Percentiles rank a stretch among this genome's conserved stretches.
Evolutionary conservation across 495 filamentous ascomycete species (phyloP).

Genomic region (Xylaria castorea): DNA sequence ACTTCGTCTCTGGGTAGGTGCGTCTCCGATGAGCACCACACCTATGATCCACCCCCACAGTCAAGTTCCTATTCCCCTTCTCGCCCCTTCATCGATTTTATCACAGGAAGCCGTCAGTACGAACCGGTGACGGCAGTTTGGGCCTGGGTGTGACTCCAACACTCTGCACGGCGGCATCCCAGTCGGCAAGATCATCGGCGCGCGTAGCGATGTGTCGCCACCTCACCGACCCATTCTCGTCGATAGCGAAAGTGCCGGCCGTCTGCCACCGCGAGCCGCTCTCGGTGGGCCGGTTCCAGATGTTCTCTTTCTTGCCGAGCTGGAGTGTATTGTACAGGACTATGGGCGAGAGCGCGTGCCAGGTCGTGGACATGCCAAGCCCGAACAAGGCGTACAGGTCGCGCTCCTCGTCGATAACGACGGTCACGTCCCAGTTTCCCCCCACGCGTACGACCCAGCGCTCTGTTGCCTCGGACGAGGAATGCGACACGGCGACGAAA

Average conservation of each 20-base stretch:
- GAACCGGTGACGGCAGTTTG: constrained; percentile 20
- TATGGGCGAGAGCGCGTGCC: constrained; percentile 57
- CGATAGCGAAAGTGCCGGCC: constrained; percentile 62
- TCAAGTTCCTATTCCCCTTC: neutral
- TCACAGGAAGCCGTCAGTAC: constrained; percentile 27
- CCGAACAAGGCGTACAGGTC: constrained; percentile 62
- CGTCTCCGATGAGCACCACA: neutral
- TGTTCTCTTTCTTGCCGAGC: constrained; percentile 59
- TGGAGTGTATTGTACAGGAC: constrained; percentile 54
- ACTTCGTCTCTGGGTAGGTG: neutral
- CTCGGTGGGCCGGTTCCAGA: constrained; percentile 62
- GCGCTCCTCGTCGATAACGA: constrained; percentile 61
- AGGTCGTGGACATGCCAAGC: constrained; percentile 56
- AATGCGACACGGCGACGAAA: constrained; percentile 67
- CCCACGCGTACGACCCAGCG: constrained; percentile 61
- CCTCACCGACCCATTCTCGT: constrained; percentile 54
- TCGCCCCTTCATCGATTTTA: neutral
- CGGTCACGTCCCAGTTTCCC: constrained; percentile 57
- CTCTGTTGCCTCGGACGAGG: constrained; percentile 55
- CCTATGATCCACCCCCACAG: neutral
- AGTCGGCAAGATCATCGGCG: constrained; percentile 59
- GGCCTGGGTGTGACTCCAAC: constrained; percentile 24
- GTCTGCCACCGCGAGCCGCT: constrained; percentile 66
- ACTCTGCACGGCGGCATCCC: constrained; percentile 51
- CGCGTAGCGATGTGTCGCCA: constrained; percentile 52